Base-by-base conservation (phyloP, 1,284 basidiomycete genomes). In the Sporisorium exsertum region DNA sequence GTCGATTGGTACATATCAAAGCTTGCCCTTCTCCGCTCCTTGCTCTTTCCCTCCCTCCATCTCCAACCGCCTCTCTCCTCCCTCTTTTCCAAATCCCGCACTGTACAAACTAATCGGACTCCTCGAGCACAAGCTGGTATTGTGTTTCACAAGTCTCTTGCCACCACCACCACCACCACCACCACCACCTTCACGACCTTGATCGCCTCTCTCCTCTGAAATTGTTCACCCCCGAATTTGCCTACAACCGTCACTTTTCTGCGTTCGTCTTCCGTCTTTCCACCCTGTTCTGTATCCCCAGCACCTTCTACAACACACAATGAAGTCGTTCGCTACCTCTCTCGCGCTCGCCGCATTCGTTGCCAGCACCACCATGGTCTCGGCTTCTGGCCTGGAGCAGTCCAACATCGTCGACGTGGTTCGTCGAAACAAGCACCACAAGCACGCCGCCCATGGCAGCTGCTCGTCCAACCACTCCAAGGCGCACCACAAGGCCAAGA, bases 331-430 rank as follows among this genome's bases (percentile, higher is more conserved):
- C 43, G 50, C 63, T 49, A 52, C 63, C 54, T 47, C 67, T 18
- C 59, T 74, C 42, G 65, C 63, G 32, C 54, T 74, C 32, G 65
- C 63, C 12, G 75, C 67, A 29, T 29, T 75, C 24, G 47, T 77
- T n/a, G 72, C 60, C 22, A 70, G 63, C 65, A 65, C 72, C 49
- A 57, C 72, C 27, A 40, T 77, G 50, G 75, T 72, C 16, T 62
- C 72, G 15, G 75, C 75, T 7, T 74, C 75, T 22, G 63, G 47
- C 49, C 43, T 69, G 29, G 69, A 62, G 42, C 58, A 65, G 22
- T 52, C 61, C 22, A 46, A 65, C 49, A 54, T 70, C 10, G 62
- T 47, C 40, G 55, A 54, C 22, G 51, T 68, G n/a, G 67, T 65
- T 40, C 75, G 64, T n/a, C 65, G 72, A 33, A 49, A 54, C 58